Base-by-base conservation (phyloP, 305 asterid species). In the Fraxinus ornus region DNA sequence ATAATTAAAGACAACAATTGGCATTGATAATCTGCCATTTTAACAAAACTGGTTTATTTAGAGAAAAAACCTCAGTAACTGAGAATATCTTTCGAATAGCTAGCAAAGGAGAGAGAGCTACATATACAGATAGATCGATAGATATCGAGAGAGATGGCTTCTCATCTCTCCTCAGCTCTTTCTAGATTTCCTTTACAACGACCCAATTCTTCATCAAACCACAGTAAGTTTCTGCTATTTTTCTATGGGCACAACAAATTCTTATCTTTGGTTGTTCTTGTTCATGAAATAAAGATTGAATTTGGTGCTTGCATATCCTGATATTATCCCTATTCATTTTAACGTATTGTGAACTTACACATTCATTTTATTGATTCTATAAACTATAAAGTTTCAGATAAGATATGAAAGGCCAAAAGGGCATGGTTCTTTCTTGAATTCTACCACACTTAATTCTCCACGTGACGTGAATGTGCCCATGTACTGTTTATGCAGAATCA, bases 151-250 rank as follows among this genome's bases (percentile, higher is more conserved):
- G 80, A 79, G 87, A 88, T 89, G 89, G 87, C 89, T 83, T 85
- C 87, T 75, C 90, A 90, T 82, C 89, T 90, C 90, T 90, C 92
- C 49, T 88, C 91, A 62, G 91, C 92, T 47, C 83, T 89, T 17
- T 81, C 89, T 9, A 75, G 79, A 2, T 89, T 89, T 83, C 76
- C 86, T 36, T 60, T 68, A 66, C 89, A 88, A 83, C 86, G 86
- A 71, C 80, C 88, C 66, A 81, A 82, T 75, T 82, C 89, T 79
- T 84, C 84, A 32, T 75, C 89, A 12, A 87, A 83, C 52, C 87
- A 77, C 70, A 44, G 91, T 91, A 81, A 83, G 90, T 77, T 2
- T 77, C 39, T 32, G 13, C 77, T 85, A 36, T 74, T 55, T 77
- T 79, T 21, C 73, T 26, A 55, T 64, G 22, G n/a, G 77, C 55